A percentile compares a stretch with the other conserved stretches of the same genome.
These are phyloP conservation scores for Suillus alpinus DNA, from an alignment of 768 basidiomycete genomes.

Conservation along the genomic window DNA sequence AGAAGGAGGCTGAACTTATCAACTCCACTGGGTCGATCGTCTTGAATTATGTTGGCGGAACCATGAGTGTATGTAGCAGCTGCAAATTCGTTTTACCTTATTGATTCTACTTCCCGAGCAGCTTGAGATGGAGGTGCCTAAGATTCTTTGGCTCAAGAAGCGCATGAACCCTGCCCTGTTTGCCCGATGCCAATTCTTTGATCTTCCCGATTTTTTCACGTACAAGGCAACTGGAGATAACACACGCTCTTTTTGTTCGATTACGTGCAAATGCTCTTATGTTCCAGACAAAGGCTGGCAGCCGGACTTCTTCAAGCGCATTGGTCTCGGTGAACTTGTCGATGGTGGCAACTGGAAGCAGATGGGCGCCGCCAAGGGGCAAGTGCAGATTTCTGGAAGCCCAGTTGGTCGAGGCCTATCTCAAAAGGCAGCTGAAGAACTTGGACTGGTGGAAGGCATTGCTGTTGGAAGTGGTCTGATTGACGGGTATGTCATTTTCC, in stretches of 20 bases:
- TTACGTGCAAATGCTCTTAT: slow-evolving; percentile 95
- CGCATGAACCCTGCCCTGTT: slow-evolving; percentile 77
- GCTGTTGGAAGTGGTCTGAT: slow-evolving; percentile 94
- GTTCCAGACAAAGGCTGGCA: slow-evolving; percentile 90
- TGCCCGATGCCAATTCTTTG: slow-evolving; percentile 76
- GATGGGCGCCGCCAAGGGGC: slow-evolving; percentile 64
- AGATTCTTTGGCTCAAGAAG: slow-evolving; percentile 94
- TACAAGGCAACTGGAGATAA: slow-evolving; percentile 80
- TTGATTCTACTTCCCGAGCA: slow-evolving; percentile 28
- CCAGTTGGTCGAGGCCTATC: slow-evolving; percentile 86
- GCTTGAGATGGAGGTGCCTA: slow-evolving; percentile 99
- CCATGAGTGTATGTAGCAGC: slow-evolving; percentile 72
- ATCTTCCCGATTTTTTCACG: slow-evolving; percentile 94
- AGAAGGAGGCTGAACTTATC: slow-evolving; percentile 87
- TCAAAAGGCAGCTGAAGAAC: slow-evolving; percentile 73
- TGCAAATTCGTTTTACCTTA: background rate
- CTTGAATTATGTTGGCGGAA: slow-evolving; percentile 92
- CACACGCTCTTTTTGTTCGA: slow-evolving; percentile 83
- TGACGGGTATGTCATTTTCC: slow-evolving; percentile 65
- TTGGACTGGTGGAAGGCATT: slow-evolving; percentile 83
- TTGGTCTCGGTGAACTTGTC: slow-evolving; percentile 74
- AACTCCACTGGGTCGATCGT: slow-evolving; percentile 83
- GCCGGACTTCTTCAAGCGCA: slow-evolving; percentile 77
- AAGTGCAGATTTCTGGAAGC: slow-evolving; percentile 75
- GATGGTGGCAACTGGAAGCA: slow-evolving; percentile 63